A percentile compares a stretch with the other conserved stretches of the same genome.
phyloP scores from a whole-genome alignment of 108 stramenopile species.

The Mediolabrus comicus region DNA sequence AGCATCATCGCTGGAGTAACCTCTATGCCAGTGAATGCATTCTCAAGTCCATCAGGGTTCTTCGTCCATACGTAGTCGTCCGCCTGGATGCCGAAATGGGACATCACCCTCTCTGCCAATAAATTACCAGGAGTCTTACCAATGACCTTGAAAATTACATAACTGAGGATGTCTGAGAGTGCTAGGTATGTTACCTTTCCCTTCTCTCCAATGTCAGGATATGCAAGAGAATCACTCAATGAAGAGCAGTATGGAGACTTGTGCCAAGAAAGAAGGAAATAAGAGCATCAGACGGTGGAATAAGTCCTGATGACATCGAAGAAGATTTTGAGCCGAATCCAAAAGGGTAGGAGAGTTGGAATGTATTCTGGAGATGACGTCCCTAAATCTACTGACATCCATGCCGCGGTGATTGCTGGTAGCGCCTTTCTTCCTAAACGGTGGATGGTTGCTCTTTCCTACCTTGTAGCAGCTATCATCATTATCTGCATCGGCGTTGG shows the following conservation, averaged over 20 bases:
- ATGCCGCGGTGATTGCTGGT: no score
- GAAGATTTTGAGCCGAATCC: no score
- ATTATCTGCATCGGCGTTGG: no score
- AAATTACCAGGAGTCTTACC: conserved; percentile 3
- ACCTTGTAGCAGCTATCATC: no score
- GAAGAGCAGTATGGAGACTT: not conserved
- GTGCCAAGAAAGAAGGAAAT: no score
- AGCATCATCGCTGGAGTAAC: conserved; percentile 8
- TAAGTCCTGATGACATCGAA: conserved; percentile 24
- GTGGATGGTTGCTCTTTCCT: no score
- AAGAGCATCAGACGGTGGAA: no score
- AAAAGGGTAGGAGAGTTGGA: no score
- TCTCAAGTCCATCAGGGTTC: conserved; percentile 15
- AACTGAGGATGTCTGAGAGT: not conserved
- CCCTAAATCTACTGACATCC: no score
- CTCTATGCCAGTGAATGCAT: not conserved
- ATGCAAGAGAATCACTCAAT: not conserved
- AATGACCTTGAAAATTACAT: not conserved
- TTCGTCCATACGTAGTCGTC: conserved; percentile 11
- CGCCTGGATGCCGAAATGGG: not conserved
- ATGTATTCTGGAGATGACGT: no score
- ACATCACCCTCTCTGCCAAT: not conserved
- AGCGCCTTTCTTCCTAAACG: no score
- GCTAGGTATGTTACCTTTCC: not conserved
- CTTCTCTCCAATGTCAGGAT: conserved; percentile 1